These are phyloP conservation scores for Penicillium alfredii DNA, from an alignment of 495 filamentous ascomycete species.

Conservation along the genomic window DNA sequence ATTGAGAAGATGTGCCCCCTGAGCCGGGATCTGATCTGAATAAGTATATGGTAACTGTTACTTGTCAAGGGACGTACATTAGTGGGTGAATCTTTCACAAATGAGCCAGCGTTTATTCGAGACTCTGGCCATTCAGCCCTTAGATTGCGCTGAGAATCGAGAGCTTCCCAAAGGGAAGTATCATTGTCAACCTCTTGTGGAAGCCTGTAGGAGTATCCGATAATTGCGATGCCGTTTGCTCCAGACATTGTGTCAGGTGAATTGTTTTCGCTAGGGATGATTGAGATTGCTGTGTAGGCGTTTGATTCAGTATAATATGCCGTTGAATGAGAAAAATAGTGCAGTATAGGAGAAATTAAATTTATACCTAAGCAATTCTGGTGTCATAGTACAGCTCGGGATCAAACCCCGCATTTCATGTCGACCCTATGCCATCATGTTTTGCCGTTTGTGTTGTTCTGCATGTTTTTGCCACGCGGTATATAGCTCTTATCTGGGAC, in stretches of 20 bases:
- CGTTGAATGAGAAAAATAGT: not conserved
- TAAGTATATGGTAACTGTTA: no score
- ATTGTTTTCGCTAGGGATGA: not conserved
- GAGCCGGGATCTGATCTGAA: slow-evolving; percentile 1
- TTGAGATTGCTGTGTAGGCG: not conserved
- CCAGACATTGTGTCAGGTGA: not conserved
- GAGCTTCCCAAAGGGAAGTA: slow-evolving; percentile 27
- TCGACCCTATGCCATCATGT: no score
- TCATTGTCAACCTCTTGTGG: slow-evolving; percentile 29
- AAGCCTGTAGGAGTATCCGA: slow-evolving; percentile 33
- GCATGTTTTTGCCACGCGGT: no score
- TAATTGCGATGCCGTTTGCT: slow-evolving; percentile 18
- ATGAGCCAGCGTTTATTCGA: slow-evolving; percentile 20
- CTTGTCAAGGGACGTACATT: no score
- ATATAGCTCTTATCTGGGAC: no score
- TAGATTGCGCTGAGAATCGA: slow-evolving; percentile 26
- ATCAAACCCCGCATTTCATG: no score
- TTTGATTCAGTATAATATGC: not conserved
- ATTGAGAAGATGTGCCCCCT: slow-evolving; percentile 30
- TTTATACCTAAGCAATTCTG: no score
- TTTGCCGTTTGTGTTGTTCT: no score
- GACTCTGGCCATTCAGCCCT: slow-evolving; percentile 29
- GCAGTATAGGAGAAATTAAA: no score
- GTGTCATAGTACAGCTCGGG: no score
- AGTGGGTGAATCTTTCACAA: slow-evolving; percentile 9